Evolutionary conservation across 1,139 yeast species (phyloP), one percentile per base, ranked within the genome.

Genomic region (Dujonia santamariae): DNA sequence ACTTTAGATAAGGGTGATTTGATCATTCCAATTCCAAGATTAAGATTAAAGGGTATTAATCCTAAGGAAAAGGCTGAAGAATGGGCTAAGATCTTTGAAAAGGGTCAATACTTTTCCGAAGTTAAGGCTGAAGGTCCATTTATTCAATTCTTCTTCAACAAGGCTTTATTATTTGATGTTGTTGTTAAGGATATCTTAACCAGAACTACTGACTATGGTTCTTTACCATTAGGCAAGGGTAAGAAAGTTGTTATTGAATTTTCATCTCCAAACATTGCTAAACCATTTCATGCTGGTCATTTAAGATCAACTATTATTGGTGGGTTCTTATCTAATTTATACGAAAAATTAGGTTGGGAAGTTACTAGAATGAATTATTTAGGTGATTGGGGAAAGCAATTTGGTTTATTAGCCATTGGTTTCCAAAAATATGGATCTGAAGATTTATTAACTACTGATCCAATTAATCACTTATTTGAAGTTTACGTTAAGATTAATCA

Each of bases 381-480:
- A 48, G 99, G 99, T 55, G 99, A 92, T 66, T 92, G 98, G 98
- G 99, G 99, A 38, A 92, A 94, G 64, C 99, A 92, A 68, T 92
- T 92, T 55, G 99, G 98, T 61, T 67, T 90, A 35, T 74, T 92
- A 47, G 98, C 98, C 21, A 83, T 94, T 45, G 99, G 97, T 34
- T 92, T 84, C 58, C 77, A 78, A 39, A 78, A 75, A 53, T 92
- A 85, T 54, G 99, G 99, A 35, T 64, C 73, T 43, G 96, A 85
- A 55, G 86, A 82, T 51, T 66, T 68, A 38, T 73, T 92, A 45
- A 70, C 70, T 37, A 54, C 58, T 35, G 95, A 94, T 58, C 97
- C 99, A 40, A 90, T 94, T 56, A 82, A 88, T 64, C 98, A 94
- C 60, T 74, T 94, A 59, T 94, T 88, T 51, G 94, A 90, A 39